These are phyloP conservation scores for Arctostaphylos glauca DNA, from an alignment of 148 eudicot genomes.

Conservation along the genomic window DNA sequence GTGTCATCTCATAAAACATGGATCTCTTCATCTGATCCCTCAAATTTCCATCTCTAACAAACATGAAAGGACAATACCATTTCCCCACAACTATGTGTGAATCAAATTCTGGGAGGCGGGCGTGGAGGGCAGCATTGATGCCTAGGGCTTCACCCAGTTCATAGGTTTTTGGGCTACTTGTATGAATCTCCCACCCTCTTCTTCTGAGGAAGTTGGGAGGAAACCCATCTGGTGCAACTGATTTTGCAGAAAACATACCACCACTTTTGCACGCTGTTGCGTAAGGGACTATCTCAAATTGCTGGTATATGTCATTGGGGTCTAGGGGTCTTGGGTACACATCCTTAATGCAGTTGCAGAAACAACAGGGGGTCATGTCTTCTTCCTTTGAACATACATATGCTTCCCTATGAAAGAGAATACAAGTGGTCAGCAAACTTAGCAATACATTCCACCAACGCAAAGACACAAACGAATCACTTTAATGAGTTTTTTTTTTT, in stretches of 20 bases:
- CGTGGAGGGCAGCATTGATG: slow-evolving; percentile 45
- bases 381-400: slow-evolving; percentile 58
- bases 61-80: slow-evolving; percentile 77
- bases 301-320: background rate
- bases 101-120: slow-evolving; percentile 43
- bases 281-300: slow-evolving; percentile 34
- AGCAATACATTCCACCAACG: background rate
- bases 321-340: background rate
- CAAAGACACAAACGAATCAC: background rate
- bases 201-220: slow-evolving; percentile 57
- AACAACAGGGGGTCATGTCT: slow-evolving; percentile 41
- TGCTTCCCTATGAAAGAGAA: slow-evolving; percentile 39
- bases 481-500: too few relatives aligned
- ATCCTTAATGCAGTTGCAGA: slow-evolving; percentile 36
- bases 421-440: background rate
- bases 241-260: slow-evolving; percentile 37
- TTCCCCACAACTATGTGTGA: slow-evolving; percentile 58
- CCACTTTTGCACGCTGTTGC: slow-evolving; percentile 6
- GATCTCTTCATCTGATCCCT: slow-evolving; percentile 47
- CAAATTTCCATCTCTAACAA: slow-evolving; percentile 50
- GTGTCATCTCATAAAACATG: slow-evolving; percentile 57
- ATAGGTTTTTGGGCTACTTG: slow-evolving; percentile 30
- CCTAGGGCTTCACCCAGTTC: slow-evolving; percentile 56
- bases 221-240: slow-evolving; percentile 49
- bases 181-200: slow-evolving; percentile 37